A percentile compares a stretch with the other conserved stretches of the same genome.
Evolutionary conservation across 176 grass and related monocot genomes (phyloP).

Genomic region (Saccharum spontaneum): DNA sequence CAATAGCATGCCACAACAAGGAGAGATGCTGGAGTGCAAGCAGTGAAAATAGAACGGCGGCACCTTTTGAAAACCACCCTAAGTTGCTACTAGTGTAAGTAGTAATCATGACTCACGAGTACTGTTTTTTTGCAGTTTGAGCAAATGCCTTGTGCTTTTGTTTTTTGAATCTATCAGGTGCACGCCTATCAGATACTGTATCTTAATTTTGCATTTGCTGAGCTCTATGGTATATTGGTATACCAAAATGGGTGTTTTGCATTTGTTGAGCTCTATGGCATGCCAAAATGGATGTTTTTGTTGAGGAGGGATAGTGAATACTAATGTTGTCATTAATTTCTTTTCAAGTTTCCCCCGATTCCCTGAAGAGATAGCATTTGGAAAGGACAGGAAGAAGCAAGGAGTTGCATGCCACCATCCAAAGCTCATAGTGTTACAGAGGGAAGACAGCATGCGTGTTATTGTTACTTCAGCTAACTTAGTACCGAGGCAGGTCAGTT

Average conservation of each 20-base stretch:
- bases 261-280: slow-evolving; percentile 4
- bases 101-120: not conserved
- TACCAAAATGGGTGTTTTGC: not conserved
- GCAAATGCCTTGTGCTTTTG: not conserved
- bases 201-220: not conserved
- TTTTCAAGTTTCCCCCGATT: slow-evolving; percentile 70
- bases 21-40: slow-evolving; percentile 77
- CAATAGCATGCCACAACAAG: slow-evolving; percentile 70
- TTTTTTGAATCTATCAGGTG: not conserved
- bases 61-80: slow-evolving; percentile 58
- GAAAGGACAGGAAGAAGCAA: slow-evolving; percentile 85
- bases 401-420: slow-evolving; percentile 92
- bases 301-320: slow-evolving; percentile 17
- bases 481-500: slow-evolving; percentile 70
- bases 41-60: slow-evolving; percentile 51
- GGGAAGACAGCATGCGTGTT: slow-evolving; percentile 64
- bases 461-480: slow-evolving; percentile 88
- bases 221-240: not conserved
- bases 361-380: slow-evolving; percentile 83
- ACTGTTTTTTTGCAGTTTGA: not conserved
- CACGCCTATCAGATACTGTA: not conserved
- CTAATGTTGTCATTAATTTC: slow-evolving; percentile 18
- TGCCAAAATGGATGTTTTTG: not conserved
- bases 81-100: slow-evolving; percentile 79
- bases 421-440: slow-evolving; percentile 80